These are phyloP conservation scores for Apiotrichum brassicae DNA, from an alignment of 1,284 basidiomycete genomes.

Conservation along the genomic window DNA sequence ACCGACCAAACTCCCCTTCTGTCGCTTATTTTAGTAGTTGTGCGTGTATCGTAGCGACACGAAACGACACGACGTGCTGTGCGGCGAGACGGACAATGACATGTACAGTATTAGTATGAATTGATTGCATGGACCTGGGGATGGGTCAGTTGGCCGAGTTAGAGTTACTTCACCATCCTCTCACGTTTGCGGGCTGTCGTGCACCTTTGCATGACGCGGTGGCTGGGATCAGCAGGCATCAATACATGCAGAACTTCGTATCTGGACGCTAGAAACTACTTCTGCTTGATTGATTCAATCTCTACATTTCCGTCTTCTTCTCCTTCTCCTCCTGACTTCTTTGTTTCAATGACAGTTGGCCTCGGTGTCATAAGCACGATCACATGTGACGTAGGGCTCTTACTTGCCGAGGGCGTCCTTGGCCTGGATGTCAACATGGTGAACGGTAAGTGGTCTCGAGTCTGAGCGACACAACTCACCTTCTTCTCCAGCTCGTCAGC, in stretches of 20 bases:
- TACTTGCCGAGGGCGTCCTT: conserved; percentile 24
- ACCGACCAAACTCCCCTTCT: neutral
- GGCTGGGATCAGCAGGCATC: no score
- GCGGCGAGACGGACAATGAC: conserved; percentile 2
- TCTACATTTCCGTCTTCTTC: neutral
- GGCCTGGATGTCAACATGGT: neutral
- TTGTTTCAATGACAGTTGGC: neutral
- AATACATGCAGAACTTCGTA: no score
- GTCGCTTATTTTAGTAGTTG: neutral
- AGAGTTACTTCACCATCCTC: no score
- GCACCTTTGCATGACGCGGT: no score
- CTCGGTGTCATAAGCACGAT: neutral
- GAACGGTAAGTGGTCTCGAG: neutral
- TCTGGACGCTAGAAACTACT: neutral
- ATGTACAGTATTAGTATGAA: neutral
- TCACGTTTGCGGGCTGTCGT: no score
- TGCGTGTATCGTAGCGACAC: neutral
- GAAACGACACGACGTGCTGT: neutral
- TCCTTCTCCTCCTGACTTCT: neutral
- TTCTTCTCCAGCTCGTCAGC: neutral
- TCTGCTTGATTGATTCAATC: neutral
- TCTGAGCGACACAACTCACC: neutral
- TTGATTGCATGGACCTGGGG: no score
- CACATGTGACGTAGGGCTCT: neutral
- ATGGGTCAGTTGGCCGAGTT: no score